Evolutionary conservation across 2,329 filamentous ascomycete genomes (phyloP).

Genomic region (Fusarium buharicum): DNA sequence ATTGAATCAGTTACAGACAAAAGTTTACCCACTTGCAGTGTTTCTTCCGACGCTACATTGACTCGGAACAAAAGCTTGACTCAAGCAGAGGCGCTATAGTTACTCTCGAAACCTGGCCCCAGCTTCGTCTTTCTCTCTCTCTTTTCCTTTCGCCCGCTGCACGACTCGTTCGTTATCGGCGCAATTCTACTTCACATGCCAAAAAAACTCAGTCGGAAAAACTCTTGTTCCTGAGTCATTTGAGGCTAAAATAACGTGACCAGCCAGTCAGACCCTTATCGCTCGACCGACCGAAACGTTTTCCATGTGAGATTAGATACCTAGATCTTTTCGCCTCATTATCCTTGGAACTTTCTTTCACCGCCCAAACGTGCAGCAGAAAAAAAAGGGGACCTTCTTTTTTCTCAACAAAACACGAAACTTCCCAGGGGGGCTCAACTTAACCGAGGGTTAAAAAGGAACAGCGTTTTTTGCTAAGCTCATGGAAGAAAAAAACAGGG

Average conservation of each 20-base stretch:
- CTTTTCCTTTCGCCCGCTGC: conserved; percentile 8
- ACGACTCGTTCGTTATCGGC: conserved; percentile 1
- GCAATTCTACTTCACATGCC: background rate
- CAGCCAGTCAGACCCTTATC: conserved; percentile 21
- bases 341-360: conserved; percentile 1
- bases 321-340: conserved; percentile 13
- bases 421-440: background rate
- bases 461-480: conserved; percentile 24
- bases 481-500: conserved; percentile 2
- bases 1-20: background rate
- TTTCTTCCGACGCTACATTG: background rate
- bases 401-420: conserved; percentile 7
- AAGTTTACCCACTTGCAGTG: background rate
- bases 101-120: conserved; percentile 6
- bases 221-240: conserved; percentile 27
- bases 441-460: too few relatives aligned
- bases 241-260: conserved; percentile 33
- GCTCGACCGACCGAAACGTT: too few relatives aligned
- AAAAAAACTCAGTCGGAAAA: conserved; percentile 13
- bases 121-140: background rate
- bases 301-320: too few relatives aligned
- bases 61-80: conserved; percentile 18
- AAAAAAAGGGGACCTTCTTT: background rate
- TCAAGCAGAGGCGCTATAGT: conserved; percentile 21
- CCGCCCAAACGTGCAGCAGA: conserved; percentile 23